Evolutionary conservation across 257 asterid genomes (phyloP).

Genomic region (Scutellaria baicalensis): DNA sequence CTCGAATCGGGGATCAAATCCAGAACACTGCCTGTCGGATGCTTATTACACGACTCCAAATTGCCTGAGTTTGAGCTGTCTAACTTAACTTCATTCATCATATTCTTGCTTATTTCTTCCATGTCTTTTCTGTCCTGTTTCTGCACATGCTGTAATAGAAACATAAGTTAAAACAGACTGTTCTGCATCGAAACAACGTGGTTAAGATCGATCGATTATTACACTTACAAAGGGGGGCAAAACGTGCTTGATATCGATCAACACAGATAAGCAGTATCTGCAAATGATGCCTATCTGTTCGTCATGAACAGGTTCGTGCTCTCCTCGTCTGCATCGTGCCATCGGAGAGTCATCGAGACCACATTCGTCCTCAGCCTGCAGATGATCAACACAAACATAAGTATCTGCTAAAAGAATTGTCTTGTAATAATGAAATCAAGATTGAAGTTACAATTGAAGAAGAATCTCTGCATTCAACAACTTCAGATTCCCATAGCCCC

Average conservation of each 20-base stretch:
- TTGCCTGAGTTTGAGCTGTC: not conserved
- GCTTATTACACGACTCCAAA: not conserved
- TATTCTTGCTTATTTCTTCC: not conserved
- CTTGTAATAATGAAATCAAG: too few species aligned
- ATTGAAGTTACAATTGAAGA: constrained; percentile 17
- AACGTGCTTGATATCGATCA: constrained; percentile 43
- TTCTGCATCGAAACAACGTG: not conserved
- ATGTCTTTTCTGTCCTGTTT: not conserved
- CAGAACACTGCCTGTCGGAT: constrained; percentile 37
- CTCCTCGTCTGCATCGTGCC: constrained; percentile 35
- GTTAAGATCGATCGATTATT: too few species aligned
- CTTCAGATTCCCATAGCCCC: constrained; percentile 22
- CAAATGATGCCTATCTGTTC: constrained; percentile 63
- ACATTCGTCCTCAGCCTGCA: constrained; percentile 26
- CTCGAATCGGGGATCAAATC: constrained; percentile 34
- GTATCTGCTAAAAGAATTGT: too few species aligned
- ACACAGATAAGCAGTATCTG: constrained; percentile 35
- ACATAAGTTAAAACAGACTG: not conserved
- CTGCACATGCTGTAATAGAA: constrained; percentile 24
- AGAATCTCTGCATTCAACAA: constrained; percentile 6
- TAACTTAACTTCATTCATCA: too few species aligned
- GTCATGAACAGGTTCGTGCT: constrained; percentile 36
- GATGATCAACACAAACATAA: not conserved
- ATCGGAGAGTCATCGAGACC: constrained; percentile 13
- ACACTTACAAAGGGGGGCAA: constrained; percentile 56